Evolutionary conservation across 192 early-diverging fungal species (phyloP), one percentile per base, ranked within the genome.

Genomic region (Rhizophagus clarus): DNA sequence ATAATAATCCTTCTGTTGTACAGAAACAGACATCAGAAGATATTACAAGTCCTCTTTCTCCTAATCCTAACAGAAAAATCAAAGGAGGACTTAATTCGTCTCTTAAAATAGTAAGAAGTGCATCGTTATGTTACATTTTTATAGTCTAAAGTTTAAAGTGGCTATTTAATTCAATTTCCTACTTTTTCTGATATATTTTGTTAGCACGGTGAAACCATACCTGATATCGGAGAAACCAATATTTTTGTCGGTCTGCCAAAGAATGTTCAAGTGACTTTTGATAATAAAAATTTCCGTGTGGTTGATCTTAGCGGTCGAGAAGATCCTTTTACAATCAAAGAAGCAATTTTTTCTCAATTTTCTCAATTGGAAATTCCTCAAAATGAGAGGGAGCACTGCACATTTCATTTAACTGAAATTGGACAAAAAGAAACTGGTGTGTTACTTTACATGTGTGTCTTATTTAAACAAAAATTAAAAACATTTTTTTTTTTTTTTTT

Each of bases 231-330:
- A 51, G 4, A 49, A 12, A 28, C 71, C 2, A 12, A 26, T 51
- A 1, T 26, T 51, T 28, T 26, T 63, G 31, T 40, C 26, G 31
- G 26, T 14, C 0, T 26, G 15, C 77, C 76, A 61, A 80, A 79
- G 60, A 81, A 74, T 5, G 81, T 86, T 40, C 81, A 81, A 47
- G 83, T 82, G 15, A 86, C 85, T 20, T 28, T 80, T 11, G 81
- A 86, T 70, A 83, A 84, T 26, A 78, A 76, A 72, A 82, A 79
- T 29, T 86, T 86, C 29, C 79, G 72, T 37, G 79, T 83, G 24
- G 79, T 84, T 15, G 77, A 86, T 40, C 64, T 86, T 22, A 83
- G 80, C 5, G 83, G 74, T 24, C 74, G 80, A 7, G 81, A 81
- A 29, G 82, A 86, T 28, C 69, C 80, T 47, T 75, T 73, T 11